Base-by-base conservation (phyloP, 176 grass and related monocot species). In the Oryza coarctata region DNA sequence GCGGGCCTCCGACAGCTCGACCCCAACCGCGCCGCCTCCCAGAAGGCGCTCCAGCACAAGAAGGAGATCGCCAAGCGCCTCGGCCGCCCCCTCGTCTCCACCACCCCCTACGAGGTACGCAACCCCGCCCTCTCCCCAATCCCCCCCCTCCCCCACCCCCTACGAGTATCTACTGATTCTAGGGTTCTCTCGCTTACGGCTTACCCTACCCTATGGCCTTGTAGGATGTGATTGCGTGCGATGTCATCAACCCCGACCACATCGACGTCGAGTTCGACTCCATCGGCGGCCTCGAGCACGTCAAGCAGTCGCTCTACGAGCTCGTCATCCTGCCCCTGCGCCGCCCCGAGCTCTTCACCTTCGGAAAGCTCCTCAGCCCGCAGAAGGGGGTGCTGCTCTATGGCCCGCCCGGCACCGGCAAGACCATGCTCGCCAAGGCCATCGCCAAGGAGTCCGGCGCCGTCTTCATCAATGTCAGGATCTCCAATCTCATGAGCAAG, bases 41-140 rank as follows among this genome's bases (percentile, higher is more conserved):
- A 95, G 96, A 95, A 98, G 85, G 93, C 96, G 22, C 82, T 61
- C 64, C 90, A 98, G 85, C 87, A 99, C 32, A 99, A 98, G 91
- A 98, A 99, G 91, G 96, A 99, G 87, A 99, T 99, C 88, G 96
- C 93, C 79, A 99, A 87, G 85, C 90, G 93, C 39, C 96, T 99
- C 73, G 96, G 93, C 17, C 87, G 96, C 5, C 93, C 96, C 18
- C 89, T 99, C 71, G 66, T 99, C 82, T 87, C 88, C 84, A 99
- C 96, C 85, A 99, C 89, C 12, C 92, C 93, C 70, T 99, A 97
- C 77, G 95, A 97, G 92, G 94, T 97, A 11, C n/a, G n/a, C n/a
- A n/a, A n/a, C n/a, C n/a, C n/a, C n/a, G 4, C 32, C 32, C 8
- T 40, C 7, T 4, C 38, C 9, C 62, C 10, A 29, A 9, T 33